These are phyloP conservation scores for Elymus sibiricus DNA, from an alignment of 176 grass and related monocot species.

Conservation along the genomic window DNA sequence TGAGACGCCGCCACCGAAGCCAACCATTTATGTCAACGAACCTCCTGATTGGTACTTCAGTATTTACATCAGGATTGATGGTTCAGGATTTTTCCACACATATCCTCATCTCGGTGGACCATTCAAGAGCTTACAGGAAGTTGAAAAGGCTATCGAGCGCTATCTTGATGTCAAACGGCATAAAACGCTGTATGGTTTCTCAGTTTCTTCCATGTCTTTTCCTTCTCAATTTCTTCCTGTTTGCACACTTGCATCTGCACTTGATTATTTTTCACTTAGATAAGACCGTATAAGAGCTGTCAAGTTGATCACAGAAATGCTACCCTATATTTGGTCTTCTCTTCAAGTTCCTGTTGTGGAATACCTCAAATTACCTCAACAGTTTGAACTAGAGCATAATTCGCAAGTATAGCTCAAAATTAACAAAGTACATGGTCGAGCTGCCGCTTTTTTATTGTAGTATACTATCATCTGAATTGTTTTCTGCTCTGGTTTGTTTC, in stretches of 20 bases:
- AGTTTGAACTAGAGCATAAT: background rate
- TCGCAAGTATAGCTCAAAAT: background rate
- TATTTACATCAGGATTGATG: background rate
- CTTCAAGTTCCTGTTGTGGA: background rate
- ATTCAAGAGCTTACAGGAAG: background rate
- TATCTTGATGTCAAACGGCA: background rate
- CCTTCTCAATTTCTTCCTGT: background rate
- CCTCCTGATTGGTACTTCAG: background rate
- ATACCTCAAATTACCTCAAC: background rate
- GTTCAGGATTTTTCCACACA: background rate
- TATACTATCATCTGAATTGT: no score
- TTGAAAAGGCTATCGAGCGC: background rate
- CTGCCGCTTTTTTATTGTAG: background rate
- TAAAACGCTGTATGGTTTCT: background rate
- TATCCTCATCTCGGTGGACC: background rate
- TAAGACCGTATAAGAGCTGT: background rate
- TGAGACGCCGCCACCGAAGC: background rate
- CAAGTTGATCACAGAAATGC: background rate
- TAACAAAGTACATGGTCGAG: background rate
- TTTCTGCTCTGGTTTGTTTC: no score
- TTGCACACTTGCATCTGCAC: background rate
- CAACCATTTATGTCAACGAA: background rate
- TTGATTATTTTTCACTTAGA: background rate
- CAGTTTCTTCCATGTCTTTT: background rate
- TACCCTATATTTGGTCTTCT: background rate